Conservation (phyloP, 768 basidiomycete genomes). For the Phaffia australis region DNA sequence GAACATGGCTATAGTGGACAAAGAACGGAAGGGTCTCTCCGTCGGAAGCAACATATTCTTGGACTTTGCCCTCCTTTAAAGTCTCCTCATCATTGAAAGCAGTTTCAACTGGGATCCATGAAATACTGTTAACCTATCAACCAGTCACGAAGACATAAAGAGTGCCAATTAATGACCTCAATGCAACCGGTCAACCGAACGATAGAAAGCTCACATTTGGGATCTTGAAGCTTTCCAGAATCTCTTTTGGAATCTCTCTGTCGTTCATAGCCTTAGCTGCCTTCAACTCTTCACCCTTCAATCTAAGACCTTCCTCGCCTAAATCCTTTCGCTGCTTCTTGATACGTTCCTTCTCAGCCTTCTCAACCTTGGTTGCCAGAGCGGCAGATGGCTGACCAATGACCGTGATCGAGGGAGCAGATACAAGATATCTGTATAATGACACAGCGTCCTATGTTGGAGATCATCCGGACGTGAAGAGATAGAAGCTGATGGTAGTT, state of each 20-base stretch:
- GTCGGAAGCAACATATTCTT: constrained; percentile 56
- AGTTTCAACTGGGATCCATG: constrained; percentile 73
- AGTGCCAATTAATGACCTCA: not conserved
- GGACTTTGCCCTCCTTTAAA: constrained; percentile 41
- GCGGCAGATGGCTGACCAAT: constrained; percentile 77
- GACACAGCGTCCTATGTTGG: not conserved
- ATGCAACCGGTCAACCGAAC: not conserved
- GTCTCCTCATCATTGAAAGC: constrained; percentile 36
- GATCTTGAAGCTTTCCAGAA: constrained; percentile 77
- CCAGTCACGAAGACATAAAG: not conserved
- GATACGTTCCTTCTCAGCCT: constrained; percentile 66
- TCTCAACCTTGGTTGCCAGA: constrained; percentile 68
- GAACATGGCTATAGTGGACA: constrained; percentile 85
- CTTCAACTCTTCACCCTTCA: constrained; percentile 57
- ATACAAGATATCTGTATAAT: constrained; percentile 59
- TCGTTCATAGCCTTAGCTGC: constrained; percentile 80
- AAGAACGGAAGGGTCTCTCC: constrained; percentile 67
- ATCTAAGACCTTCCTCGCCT: constrained; percentile 68
- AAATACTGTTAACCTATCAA: constrained; percentile 52
- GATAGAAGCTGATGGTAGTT: not conserved
- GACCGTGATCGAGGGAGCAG: constrained; percentile 61
- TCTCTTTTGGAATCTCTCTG: constrained; percentile 62
- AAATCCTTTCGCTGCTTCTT: constrained; percentile 56
- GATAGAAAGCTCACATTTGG: constrained; percentile 51
- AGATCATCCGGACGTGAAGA: not conserved